Conservation (phyloP, 73 alveolate species). For the Paraurostyla sp. region DNA sequence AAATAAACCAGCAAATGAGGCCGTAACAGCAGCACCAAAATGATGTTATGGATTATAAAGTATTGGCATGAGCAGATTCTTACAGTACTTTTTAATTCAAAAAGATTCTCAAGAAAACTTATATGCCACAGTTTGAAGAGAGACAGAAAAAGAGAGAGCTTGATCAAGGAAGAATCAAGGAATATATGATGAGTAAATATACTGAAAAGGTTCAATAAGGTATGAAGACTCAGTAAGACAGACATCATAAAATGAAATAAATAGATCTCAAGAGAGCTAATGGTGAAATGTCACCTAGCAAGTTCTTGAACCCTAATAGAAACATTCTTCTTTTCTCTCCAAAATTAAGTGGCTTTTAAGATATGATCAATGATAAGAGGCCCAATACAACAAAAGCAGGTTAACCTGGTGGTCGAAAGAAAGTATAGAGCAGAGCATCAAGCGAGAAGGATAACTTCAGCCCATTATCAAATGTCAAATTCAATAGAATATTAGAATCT, state of each 20-base stretch:
- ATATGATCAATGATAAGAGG: no score
- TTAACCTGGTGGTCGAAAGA: no score
- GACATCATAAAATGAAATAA: neutral
- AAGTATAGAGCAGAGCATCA: no score
- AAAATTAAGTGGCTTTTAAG: no score
- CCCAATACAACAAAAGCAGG: no score
- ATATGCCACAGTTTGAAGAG: slow-evolving; percentile 27
- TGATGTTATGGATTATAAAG: neutral
- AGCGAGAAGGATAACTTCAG: no score
- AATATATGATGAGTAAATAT: slow-evolving; percentile 6
- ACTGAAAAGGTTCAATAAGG: neutral
- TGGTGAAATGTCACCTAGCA: neutral
- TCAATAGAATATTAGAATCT: no score
- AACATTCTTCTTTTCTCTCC: neutral
- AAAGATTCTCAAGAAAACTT: slow-evolving; percentile 1
- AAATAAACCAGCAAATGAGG: no score
- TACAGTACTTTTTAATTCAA: slow-evolving; percentile 22
- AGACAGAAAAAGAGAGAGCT: neutral
- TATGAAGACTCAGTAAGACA: neutral
- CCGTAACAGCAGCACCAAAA: no score
- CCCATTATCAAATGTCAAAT: no score
- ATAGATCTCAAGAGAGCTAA: neutral
- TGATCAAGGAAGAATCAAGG: neutral
- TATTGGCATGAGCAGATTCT: neutral
- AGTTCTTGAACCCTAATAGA: slow-evolving; percentile 9